Evolutionary conservation across 208 protist genomes (phyloP).

Genomic region (Leishmania amazonensis): DNA sequence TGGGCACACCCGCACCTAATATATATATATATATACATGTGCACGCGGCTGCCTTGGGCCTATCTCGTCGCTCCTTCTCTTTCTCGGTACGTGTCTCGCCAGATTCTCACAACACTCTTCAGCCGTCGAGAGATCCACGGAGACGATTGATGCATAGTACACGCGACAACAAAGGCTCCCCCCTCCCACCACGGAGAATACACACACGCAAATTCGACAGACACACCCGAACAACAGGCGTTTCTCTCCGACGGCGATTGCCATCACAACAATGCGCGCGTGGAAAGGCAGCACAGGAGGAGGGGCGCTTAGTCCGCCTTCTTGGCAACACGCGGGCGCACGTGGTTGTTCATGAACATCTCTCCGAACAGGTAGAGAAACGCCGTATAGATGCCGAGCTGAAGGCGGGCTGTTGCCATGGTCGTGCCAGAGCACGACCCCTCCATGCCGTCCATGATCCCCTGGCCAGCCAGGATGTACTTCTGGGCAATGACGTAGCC

Average conservation of each 20-base stretch:
- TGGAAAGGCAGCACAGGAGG: background rate
- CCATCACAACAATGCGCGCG: background rate
- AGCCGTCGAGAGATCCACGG: background rate
- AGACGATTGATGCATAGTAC: background rate
- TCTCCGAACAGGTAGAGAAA: slow-evolving; percentile 92
- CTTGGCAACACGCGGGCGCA: slow-evolving; percentile 42
- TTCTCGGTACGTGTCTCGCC: background rate
- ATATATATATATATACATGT: no score
- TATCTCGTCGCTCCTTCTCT: background rate
- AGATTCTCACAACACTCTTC: background rate
- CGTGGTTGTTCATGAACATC: slow-evolving; percentile 87
- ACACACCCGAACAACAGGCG: background rate
- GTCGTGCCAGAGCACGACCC: slow-evolving; percentile 65
- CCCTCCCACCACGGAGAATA: background rate
- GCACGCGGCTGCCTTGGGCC: background rate
- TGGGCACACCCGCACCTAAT: background rate
- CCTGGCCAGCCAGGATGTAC: slow-evolving; percentile 30
- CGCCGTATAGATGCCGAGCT: slow-evolving; percentile 89
- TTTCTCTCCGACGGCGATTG: background rate
- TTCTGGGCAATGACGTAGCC: slow-evolving; percentile 45
- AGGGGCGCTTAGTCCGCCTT: slow-evolving; percentile 22
- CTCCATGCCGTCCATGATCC: slow-evolving; percentile 26
- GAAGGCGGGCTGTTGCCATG: slow-evolving; percentile 55
- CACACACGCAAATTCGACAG: background rate
- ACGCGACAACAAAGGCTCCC: background rate